Conservation (phyloP, 164 flowering plant species). For the Berberis vulgaris region DNA sequence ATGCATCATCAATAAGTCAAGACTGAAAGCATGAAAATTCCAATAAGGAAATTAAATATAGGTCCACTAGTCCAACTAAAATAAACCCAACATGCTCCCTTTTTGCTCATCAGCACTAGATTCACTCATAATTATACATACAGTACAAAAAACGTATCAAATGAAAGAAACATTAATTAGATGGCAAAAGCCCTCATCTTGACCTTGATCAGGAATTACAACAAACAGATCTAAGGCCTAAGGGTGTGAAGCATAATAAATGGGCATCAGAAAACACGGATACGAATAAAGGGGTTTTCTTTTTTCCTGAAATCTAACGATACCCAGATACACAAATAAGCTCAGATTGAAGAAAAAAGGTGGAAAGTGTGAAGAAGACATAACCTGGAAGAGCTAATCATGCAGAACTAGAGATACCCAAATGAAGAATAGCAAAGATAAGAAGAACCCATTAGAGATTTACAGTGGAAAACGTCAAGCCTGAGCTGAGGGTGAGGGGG, state of each 20-base stretch:
- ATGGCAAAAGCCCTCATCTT: constrained; percentile 9
- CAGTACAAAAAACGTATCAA: background rate
- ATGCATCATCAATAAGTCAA: constrained; percentile 17
- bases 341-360: too few species aligned
- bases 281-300: too few species aligned
- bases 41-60: background rate
- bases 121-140: background rate
- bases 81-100: too few species aligned
- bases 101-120: too few species aligned
- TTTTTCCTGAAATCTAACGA: too few species aligned
- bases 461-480: background rate
- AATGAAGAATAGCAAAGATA: background rate
- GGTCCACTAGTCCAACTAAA: too few species aligned
- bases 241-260: background rate
- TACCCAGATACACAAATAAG: background rate
- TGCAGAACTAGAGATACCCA: constrained; percentile 1
- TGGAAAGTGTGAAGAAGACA: background rate
- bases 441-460: too few species aligned
- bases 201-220: constrained; percentile 10
- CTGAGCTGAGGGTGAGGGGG: background rate
- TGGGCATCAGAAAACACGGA: too few species aligned
- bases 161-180: background rate
- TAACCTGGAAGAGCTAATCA: background rate
- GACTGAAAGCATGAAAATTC: constrained; percentile 7
- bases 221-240: background rate